Evolutionary conservation across 2,329 filamentous ascomycete species (phyloP), one percentile per base, ranked within the genome.

Genomic region (Verticillium dahliae): DNA sequence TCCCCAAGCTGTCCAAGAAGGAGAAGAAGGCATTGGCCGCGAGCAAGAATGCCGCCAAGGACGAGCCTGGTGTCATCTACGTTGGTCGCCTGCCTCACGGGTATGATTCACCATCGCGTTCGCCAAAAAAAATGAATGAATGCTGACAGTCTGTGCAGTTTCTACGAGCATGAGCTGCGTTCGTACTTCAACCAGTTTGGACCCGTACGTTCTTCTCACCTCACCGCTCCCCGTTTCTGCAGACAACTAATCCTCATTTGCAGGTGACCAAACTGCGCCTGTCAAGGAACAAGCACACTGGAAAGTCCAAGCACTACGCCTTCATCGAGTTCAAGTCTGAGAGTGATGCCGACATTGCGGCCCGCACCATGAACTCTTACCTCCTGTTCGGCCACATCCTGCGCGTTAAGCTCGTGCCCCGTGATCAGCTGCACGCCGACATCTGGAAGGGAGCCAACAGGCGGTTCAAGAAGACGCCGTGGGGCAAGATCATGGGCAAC

Each of bases 351-450:
- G 89, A 91, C 69, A 92, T 98, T 68, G 94, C 96, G 35, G 89
- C 91, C 58, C 91, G 92, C 78, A 97, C 95, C 27, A 99, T 99
- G 95, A 87, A 97, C 81, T 96, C 93, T 78, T 99, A 99, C 76
- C 86, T 98, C 45, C 84, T 99, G 71, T 98, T 97, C 74, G 91
- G 92, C 6, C 94, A 97, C 74, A 90, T 98, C 65, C 81, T 99
- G 68, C 94, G 96, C 76, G 94, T 93, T 76, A 90, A 91, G 72
- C 80, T 87, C 31, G 84, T 97, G 4, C 86, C 91, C 4, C 79
- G 86, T 62, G 91, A 90, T 63, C 87, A 93, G 71, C 80, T 97
- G 54, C 91, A 96, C 73, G 83, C 87, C 31, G 83, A 91, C 64
- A 80, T 97, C 60, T 98, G 92, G 86, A 92, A 95, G 78, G 92